Conservation (phyloP, 345 rosid genomes). For the Psidium guajava region DNA sequence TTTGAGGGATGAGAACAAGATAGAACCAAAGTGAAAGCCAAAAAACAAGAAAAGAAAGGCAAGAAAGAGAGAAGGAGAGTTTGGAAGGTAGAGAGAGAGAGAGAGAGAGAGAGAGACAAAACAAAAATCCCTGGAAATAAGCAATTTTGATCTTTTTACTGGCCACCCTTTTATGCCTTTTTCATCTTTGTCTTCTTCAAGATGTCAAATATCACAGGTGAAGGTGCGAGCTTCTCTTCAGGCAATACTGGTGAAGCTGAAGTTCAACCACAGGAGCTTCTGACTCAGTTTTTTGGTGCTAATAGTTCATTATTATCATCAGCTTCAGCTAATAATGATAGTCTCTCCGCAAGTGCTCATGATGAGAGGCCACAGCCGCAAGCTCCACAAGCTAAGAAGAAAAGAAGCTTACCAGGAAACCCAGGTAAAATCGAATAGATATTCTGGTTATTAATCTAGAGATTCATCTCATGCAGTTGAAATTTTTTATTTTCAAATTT, state of each 20-base stretch:
- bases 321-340: not conserved
- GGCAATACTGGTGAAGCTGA: not conserved
- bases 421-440: not conserved
- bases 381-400: constrained; percentile 6
- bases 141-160: not conserved
- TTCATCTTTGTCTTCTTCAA: not conserved
- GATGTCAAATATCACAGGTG: constrained; percentile 8
- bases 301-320: not conserved
- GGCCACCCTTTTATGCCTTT: not conserved
- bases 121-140: not conserved
- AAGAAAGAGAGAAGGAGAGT: not conserved
- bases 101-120: not conserved
- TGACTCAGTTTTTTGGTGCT: not conserved
- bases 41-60: not conserved
- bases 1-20: not conserved
- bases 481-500: not conserved
- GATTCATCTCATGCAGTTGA: not conserved
- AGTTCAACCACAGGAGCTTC: not conserved
- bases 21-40: not conserved
- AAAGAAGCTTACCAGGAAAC: constrained; percentile 5
- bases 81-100: not conserved
- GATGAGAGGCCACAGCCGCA: not conserved
- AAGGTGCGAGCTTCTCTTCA: constrained; percentile 7
- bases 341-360: not conserved
- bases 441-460: not conserved